Conservation (phyloP, 108 stramenopile genomes). For the Stephanodiscus triporus region DNA sequence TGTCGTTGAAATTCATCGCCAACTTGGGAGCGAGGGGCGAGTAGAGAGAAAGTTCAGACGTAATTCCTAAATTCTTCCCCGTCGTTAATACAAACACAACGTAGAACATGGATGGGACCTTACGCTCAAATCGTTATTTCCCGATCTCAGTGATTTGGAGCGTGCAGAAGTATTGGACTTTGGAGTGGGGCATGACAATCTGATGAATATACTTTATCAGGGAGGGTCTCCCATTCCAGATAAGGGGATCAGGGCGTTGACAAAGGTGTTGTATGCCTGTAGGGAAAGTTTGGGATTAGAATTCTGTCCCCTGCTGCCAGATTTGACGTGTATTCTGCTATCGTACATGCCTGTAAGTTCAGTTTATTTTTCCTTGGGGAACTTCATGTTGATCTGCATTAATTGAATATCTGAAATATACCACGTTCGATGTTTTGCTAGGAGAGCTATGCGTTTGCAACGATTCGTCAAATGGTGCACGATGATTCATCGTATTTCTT, state of each 20-base stretch:
- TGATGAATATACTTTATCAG: slow-evolving; percentile 38
- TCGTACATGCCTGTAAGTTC: slow-evolving; percentile 46
- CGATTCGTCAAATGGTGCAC: slow-evolving; percentile 49
- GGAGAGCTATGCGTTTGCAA: slow-evolving; percentile 48
- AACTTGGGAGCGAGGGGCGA: too few species aligned
- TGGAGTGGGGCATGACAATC: slow-evolving; percentile 43
- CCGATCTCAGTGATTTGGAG: slow-evolving; percentile 41
- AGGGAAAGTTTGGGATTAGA: slow-evolving; percentile 50
- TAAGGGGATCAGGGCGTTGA: slow-evolving; percentile 35
- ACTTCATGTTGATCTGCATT: background rate
- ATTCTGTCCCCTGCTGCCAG: slow-evolving; percentile 46
- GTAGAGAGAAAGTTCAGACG: background rate
- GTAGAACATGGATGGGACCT: slow-evolving; percentile 45
- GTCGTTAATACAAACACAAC: background rate
- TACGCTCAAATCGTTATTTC: slow-evolving; percentile 39
- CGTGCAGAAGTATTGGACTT: slow-evolving; percentile 44
- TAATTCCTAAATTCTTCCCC: background rate
- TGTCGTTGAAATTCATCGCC: too few species aligned
- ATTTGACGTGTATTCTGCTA: slow-evolving; percentile 40
- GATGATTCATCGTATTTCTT: slow-evolving; percentile 63
- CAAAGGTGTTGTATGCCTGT: slow-evolving; percentile 25
- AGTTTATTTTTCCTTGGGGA: background rate
- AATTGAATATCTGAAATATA: background rate
- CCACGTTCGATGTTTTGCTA: background rate
- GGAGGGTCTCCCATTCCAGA: slow-evolving; percentile 26